Evolutionary conservation across 177 flowering plant genomes (phyloP), one percentile per base, ranked within the genome.

Genomic region (Viscum album): DNA sequence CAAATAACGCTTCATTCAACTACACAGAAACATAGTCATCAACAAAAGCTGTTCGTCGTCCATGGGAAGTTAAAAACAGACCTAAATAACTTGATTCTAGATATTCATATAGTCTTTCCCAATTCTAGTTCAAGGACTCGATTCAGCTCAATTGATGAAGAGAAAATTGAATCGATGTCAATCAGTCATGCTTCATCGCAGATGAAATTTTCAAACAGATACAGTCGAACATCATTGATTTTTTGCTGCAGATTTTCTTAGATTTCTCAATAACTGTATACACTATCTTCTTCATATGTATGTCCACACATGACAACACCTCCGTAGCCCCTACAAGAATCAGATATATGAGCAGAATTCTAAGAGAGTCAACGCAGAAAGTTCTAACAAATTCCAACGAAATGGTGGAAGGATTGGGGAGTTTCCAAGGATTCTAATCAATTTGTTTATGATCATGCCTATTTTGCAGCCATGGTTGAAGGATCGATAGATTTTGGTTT

Each of bases 271-370:
- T 33, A 69, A 84, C 82, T 47, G 78, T 68, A 5, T 78, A 75
- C 31, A 87, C 85, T 0, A 72, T 76, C 77, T 61, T 79, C 83
- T 78, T 84, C 81, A 85, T 67, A 78, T 86, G 85, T 21, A 72
- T 31, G 12, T 88, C 88, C 60, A 86, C 80, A 29, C 30, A 32
- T 1, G 89, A 81, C 67, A 81, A 70, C 45, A 85, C 82, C 12
- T 84, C 90, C 0, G 71, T 79, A 52, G 81, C 73, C 19, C 86
- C 95, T 87, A 68, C 65, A 13, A 45, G 2, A 45, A 45, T 45
- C 19, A 45, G 52, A 39, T 39, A 8, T 8, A 39, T 17, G 17
- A 39, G 8, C n/a, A n/a, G n/a, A n/a, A n/a, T n/a, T n/a, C n/a
- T n/a, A n/a, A n/a, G n/a, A n/a, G n/a, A n/a, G n/a, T n/a, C n/a